These are phyloP conservation scores for Penicillium antarcticum DNA, from an alignment of 495 filamentous ascomycete species.

Conservation along the genomic window DNA sequence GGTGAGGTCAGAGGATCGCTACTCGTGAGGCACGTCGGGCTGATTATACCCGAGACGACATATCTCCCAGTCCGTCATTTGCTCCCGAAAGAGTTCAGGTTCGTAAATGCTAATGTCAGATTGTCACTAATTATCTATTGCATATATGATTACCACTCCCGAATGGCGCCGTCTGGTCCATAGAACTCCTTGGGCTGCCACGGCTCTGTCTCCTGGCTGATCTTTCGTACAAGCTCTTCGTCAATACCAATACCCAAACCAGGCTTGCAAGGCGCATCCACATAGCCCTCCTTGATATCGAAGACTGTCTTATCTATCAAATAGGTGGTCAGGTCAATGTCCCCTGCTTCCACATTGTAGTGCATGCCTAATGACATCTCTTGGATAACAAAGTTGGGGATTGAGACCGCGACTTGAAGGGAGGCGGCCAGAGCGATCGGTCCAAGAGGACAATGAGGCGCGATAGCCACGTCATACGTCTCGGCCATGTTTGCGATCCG, in stretches of 20 bases:
- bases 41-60: too few relatives aligned
- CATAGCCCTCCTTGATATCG: conserved; percentile 63
- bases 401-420: conserved; percentile 64
- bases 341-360: conserved; percentile 64
- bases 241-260: conserved; percentile 77
- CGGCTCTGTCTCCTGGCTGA: conserved; percentile 50
- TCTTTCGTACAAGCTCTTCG: conserved; percentile 58
- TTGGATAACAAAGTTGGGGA: conserved; percentile 74
- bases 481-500: conserved; percentile 73
- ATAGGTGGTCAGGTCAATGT: conserved; percentile 67
- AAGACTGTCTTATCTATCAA: conserved; percentile 62
- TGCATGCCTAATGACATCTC: conserved; percentile 83
- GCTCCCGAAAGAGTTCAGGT: too few relatives aligned
- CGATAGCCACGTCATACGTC: conserved; percentile 74
- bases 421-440: conserved; percentile 75
- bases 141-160: conserved; percentile 61
- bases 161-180: conserved; percentile 66
- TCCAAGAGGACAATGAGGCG: conserved; percentile 76
- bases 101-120: background rate
- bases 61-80: too few relatives aligned
- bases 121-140: background rate
- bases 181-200: conserved; percentile 64
- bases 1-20: too few relatives aligned
- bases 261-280: conserved; percentile 57
- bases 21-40: too few relatives aligned